These are phyloP conservation scores for Mucor plumbeus DNA, from an alignment of 371 early-diverging fungal genomes.

Conservation along the genomic window DNA sequence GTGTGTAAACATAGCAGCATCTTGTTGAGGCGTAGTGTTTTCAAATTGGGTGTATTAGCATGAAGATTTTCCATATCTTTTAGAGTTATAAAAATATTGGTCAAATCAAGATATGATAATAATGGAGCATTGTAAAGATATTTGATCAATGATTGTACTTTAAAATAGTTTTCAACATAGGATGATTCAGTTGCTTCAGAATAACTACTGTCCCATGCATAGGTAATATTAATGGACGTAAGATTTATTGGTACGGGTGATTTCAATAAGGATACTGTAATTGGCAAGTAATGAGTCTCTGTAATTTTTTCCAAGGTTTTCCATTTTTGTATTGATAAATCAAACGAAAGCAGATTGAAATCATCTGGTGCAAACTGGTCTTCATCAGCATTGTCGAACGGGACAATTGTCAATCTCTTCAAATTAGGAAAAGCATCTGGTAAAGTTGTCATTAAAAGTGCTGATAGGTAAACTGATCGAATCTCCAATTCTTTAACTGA, in stretches of 20 bases:
- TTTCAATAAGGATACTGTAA: conserved; percentile 1
- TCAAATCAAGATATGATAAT: neutral
- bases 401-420: neutral
- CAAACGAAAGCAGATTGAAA: neutral
- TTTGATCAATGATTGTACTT: neutral
- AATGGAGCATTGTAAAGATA: conserved; percentile 1
- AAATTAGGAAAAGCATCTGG: neutral
- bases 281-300: neutral
- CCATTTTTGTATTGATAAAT: neutral
- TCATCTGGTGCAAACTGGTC: neutral
- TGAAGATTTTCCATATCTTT: neutral
- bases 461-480: neutral
- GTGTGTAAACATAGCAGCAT: neutral
- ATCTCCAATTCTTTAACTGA: neutral
- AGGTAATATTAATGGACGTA: neutral
- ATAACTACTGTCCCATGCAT: conserved; percentile 1
- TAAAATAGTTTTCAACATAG: neutral
- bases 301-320: neutral
- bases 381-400: neutral
- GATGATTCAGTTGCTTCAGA: neutral
- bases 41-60: neutral
- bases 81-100: neutral
- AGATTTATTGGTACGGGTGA: neutral
- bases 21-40: neutral
- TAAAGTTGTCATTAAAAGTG: neutral